These are phyloP conservation scores for Coccomyxa sp. DNA, from an alignment of 139 green algal genomes.

Conservation along the genomic window DNA sequence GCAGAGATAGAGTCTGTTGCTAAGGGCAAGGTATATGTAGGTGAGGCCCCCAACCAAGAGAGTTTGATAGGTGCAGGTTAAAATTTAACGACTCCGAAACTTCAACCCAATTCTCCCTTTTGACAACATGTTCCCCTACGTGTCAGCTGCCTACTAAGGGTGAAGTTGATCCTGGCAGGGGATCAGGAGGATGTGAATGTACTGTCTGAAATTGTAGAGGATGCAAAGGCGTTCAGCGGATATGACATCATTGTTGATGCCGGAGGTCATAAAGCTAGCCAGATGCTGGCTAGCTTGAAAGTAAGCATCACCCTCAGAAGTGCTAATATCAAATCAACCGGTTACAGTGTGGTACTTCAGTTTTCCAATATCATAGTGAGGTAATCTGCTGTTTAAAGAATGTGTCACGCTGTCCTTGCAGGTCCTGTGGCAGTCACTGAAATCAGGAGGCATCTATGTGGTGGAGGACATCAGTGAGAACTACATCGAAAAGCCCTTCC, in stretches of 20 bases:
- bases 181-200: background rate
- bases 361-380: background rate
- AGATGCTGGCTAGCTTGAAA: slow-evolving; percentile 2
- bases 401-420: background rate
- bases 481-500: slow-evolving; percentile 6
- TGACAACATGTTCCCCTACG: background rate
- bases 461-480: slow-evolving; percentile 9
- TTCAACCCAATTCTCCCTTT: background rate
- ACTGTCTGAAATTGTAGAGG: background rate
- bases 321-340: background rate
- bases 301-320: background rate
- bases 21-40: background rate
- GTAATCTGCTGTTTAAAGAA: background rate
- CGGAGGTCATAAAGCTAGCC: background rate
- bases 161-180: background rate
- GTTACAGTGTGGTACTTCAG: too few species aligned
- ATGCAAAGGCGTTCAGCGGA: background rate
- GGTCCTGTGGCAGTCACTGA: background rate
- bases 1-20: background rate
- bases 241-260: background rate
- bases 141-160: background rate
- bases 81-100: too few species aligned
- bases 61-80: too few species aligned
- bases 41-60: background rate
- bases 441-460: slow-evolving; percentile 2